Evolutionary conservation across 768 basidiomycete species (phyloP).

Genomic region (Tylopilus intermedius): DNA sequence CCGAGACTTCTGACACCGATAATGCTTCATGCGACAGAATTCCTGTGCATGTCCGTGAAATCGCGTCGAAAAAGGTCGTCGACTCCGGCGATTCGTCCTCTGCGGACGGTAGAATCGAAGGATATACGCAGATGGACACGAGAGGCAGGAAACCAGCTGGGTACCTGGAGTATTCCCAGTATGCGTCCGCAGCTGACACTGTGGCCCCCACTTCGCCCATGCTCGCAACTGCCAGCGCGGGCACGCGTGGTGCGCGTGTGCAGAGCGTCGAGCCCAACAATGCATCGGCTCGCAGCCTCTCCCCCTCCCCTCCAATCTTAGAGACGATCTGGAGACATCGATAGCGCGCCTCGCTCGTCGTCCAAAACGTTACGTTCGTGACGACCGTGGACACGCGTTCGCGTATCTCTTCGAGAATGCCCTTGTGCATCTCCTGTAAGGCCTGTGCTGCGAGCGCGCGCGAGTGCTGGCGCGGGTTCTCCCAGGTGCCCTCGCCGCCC

Average conservation of each 20-base stretch:
- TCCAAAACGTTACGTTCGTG: conserved; percentile 61
- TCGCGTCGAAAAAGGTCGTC: conserved; percentile 39
- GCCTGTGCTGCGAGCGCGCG: conserved; percentile 69
- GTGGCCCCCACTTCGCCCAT: neutral
- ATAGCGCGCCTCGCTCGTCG: conserved; percentile 69
- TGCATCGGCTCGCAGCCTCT: conserved; percentile 58
- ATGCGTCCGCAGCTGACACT: conserved; percentile 34
- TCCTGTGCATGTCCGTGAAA: conserved; percentile 48
- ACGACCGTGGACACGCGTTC: conserved; percentile 35
- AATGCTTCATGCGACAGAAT: conserved; percentile 47
- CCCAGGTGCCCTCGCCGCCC: conserved; percentile 7
- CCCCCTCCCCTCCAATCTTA: conserved; percentile 72
- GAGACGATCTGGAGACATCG: conserved; percentile 72
- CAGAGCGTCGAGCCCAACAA: conserved; percentile 41
- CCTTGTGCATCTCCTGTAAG: conserved; percentile 65
- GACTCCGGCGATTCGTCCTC: neutral
- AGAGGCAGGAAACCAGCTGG: conserved; percentile 49
- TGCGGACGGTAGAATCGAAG: conserved; percentile 25
- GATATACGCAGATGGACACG: conserved; percentile 52
- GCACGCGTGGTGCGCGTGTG: conserved; percentile 4
- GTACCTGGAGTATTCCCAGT: conserved; percentile 65
- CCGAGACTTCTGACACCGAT: neutral
- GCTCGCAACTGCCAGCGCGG: conserved; percentile 1
- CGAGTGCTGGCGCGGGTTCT: conserved; percentile 51
- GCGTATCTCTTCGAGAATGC: conserved; percentile 58